These are phyloP conservation scores for Aphanomyces stellatus DNA, from an alignment of 352 stramenopile genomes.

Conservation along the genomic window DNA sequence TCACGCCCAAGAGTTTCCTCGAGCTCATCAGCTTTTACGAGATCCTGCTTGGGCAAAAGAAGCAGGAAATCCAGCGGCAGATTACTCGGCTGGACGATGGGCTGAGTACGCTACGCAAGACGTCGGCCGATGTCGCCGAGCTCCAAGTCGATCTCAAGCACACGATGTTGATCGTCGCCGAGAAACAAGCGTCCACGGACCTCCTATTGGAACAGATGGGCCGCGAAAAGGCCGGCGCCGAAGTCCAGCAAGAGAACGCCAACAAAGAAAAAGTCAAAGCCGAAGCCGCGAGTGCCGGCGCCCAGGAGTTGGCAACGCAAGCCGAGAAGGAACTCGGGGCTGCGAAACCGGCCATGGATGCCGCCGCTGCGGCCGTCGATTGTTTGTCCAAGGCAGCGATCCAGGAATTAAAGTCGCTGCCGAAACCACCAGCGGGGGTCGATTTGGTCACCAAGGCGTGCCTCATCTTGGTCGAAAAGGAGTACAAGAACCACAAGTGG, in stretches of 20 bases:
- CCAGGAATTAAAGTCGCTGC: conserved; percentile 95
- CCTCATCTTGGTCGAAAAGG: conserved; percentile 95
- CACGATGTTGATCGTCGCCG: conserved; percentile 92
- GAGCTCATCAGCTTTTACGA: conserved; percentile 98
- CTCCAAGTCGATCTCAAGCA: conserved; percentile 93
- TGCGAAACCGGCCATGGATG: conserved; percentile 96
- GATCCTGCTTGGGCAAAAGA: conserved; percentile 92
- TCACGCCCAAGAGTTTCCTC: conserved; percentile 97
- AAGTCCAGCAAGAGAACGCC: conserved; percentile 91
- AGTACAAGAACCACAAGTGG: conserved; percentile 99
- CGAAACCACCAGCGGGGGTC: conserved; percentile 91
- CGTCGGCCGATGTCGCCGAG: conserved; percentile 92
- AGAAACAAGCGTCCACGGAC: conserved; percentile 94
- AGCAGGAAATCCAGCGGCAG: conserved; percentile 90
- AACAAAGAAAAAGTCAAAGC: conserved; percentile 92
- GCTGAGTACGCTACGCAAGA: conserved; percentile 94
- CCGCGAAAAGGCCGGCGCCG: conserved; percentile 87
- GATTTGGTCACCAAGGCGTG: conserved; percentile 95
- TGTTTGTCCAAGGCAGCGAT: conserved; percentile 96
- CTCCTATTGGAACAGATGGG: conserved; percentile 92
- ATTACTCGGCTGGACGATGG: conserved; percentile 96
- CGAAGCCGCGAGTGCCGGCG: conserved; percentile 85
- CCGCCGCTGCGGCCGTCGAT: conserved; percentile 91
- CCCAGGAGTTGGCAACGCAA: conserved; percentile 88
- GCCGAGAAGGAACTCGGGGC: conserved; percentile 93